Evolutionary conservation across 2,329 filamentous ascomycete species (phyloP).

Genomic region (Zymoseptoria crescenta): DNA sequence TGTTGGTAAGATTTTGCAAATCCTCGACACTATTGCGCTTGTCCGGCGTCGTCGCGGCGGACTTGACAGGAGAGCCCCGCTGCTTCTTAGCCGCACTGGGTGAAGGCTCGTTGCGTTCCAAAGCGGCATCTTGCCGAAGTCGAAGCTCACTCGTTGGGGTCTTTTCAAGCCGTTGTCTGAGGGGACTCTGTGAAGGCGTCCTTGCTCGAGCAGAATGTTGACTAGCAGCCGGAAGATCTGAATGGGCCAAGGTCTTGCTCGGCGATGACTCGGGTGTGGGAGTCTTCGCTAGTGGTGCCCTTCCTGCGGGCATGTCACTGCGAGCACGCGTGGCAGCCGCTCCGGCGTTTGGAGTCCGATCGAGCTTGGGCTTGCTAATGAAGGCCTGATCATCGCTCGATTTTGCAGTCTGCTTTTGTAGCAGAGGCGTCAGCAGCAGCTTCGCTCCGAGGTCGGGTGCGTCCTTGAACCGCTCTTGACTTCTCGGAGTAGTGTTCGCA

Average conservation of each 20-base stretch:
- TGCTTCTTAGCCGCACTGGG: constrained; percentile 24
- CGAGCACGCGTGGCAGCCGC: background rate
- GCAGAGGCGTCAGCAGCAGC: constrained; percentile 29
- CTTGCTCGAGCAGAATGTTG: constrained; percentile 10
- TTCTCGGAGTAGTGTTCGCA: constrained; percentile 48
- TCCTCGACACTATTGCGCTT: constrained; percentile 15
- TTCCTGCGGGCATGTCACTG: background rate
- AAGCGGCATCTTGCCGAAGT: constrained; percentile 12
- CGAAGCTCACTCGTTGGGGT: constrained; percentile 4
- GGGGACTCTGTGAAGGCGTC: constrained; percentile 15
- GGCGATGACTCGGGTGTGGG: constrained; percentile 8
- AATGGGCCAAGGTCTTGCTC: constrained; percentile 13
- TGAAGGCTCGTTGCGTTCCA: constrained; percentile 18
- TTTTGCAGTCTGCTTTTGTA: constrained; percentile 24
- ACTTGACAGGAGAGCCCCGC: constrained; percentile 17
- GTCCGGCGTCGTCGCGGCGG: constrained; percentile 11
- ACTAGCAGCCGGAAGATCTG: constrained; percentile 13
- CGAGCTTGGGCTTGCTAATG: constrained; percentile 5
- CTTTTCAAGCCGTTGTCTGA: constrained; percentile 2
- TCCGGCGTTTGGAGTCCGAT: background rate
- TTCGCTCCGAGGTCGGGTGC: constrained; percentile 35
- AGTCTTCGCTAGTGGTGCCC: background rate
- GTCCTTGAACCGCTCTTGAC: constrained; percentile 50
- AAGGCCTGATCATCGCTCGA: constrained; percentile 22
- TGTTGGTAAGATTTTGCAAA: constrained; percentile 30